phyloP scores from a whole-genome alignment of 2,329 filamentous ascomycete genomes.

The Tympanopsis confertula region DNA sequence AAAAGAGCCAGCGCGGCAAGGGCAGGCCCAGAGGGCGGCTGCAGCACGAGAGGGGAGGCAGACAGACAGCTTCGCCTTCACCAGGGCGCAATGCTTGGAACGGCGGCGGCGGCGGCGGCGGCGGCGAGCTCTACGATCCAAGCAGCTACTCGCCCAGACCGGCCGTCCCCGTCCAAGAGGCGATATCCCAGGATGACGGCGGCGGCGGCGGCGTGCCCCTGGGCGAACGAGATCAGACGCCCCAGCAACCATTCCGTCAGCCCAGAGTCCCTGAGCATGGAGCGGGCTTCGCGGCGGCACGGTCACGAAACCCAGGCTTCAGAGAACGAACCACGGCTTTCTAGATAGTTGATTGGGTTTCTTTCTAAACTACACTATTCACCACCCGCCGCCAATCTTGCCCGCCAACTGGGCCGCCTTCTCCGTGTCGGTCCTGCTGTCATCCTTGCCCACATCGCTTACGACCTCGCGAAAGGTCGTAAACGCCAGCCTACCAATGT shows the following conservation, averaged over 20 bases:
- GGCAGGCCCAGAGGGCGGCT: neutral
- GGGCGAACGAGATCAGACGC: constrained; percentile 30
- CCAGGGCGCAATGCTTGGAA: too few species aligned
- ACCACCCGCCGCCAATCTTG: constrained; percentile 92
- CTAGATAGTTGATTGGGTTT: neutral
- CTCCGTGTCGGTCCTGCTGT: constrained; percentile 55
- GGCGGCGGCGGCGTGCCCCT: constrained; percentile 22
- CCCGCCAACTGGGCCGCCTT: constrained; percentile 79
- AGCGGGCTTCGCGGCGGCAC: constrained; percentile 68
- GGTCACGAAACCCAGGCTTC: too few species aligned
- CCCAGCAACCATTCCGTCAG: constrained; percentile 49
- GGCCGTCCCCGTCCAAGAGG: constrained; percentile 33
- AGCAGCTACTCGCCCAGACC: constrained; percentile 50
- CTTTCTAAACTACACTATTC: constrained; percentile 19
- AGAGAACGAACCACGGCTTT: too few species aligned
- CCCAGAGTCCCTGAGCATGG: constrained; percentile 58
- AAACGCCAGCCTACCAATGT: constrained; percentile 60
- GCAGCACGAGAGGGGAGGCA: neutral
- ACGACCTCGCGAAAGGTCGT: constrained; percentile 88
- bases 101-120: constrained; percentile 16
- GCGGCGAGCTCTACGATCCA: constrained; percentile 67
- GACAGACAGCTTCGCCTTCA: too few species aligned
- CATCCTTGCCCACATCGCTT: constrained; percentile 80
- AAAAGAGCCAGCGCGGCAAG: neutral
- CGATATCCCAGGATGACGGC: constrained; percentile 16